Conservation (phyloP, 345 rosid species). For the Hypericum perforatum region DNA sequence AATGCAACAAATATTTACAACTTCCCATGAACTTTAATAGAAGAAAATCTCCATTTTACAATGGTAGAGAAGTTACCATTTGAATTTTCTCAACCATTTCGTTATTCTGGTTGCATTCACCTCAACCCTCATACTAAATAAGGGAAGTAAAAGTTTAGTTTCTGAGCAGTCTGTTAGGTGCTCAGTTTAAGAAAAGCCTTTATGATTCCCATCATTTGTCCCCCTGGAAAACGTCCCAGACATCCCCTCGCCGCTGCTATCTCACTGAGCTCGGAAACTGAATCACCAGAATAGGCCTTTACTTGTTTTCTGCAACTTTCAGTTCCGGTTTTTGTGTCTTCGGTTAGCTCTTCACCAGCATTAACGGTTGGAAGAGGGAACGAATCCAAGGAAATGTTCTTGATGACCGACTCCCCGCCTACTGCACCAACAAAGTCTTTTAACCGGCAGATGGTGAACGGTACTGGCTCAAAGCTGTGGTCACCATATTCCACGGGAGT, state of each 20-base stretch:
- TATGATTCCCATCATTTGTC: conserved; percentile 68
- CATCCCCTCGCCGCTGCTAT: conserved; percentile 85
- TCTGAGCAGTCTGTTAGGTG: neutral
- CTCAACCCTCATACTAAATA: too few relatives aligned
- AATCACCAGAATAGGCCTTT: conserved; percentile 49
- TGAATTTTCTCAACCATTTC: too few relatives aligned
- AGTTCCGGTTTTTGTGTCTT: conserved; percentile 10
- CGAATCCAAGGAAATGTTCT: conserved; percentile 57
- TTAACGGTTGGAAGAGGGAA: conserved; percentile 65
- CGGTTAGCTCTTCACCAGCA: conserved; percentile 33
- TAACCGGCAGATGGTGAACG: conserved; percentile 60
- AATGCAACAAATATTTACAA: too few relatives aligned
- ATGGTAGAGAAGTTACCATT: too few relatives aligned
- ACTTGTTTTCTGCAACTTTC: conserved; percentile 17
- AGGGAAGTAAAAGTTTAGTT: too few relatives aligned
- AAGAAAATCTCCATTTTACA: too few relatives aligned
- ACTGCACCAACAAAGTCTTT: conserved; percentile 59
- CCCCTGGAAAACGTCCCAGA: conserved; percentile 89
- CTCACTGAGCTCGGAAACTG: conserved; percentile 63
- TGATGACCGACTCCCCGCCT: conserved; percentile 56
- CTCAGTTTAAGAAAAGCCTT: conserved; percentile 35
- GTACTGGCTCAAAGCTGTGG: conserved; percentile 93
- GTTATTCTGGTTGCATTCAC: too few relatives aligned
- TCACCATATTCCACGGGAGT: conserved; percentile 96
- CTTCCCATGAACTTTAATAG: too few relatives aligned